Conservation (phyloP, 148 eudicot genomes). For the Fagopyrum esculentum region DNA sequence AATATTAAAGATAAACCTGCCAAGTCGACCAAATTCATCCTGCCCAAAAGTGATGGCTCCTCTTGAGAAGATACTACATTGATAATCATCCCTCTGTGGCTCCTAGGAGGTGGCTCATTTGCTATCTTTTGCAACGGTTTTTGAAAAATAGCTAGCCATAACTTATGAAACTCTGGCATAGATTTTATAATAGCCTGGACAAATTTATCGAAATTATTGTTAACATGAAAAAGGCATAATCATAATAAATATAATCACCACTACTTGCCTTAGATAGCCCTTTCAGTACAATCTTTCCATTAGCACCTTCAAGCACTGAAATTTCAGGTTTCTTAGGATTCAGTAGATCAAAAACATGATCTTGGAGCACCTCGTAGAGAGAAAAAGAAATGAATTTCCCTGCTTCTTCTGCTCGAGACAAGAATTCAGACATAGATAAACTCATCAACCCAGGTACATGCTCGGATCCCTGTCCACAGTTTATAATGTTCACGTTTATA, state of each 20-base stretch:
- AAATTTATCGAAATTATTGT: not conserved
- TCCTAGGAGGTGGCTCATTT: constrained; percentile 36
- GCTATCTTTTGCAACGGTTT: constrained; percentile 31
- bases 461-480: constrained; percentile 50
- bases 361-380: constrained; percentile 62
- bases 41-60: constrained; percentile 36
- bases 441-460: constrained; percentile 56
- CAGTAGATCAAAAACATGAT: constrained; percentile 59
- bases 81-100: constrained; percentile 69
- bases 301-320: constrained; percentile 62
- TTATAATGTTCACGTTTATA: not conserved
- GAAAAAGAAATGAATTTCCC: constrained; percentile 50
- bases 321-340: constrained; percentile 51
- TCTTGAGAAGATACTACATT: constrained; percentile 34
- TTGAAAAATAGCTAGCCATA: constrained; percentile 23
- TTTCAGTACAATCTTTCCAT: constrained; percentile 64
- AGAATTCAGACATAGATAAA: constrained; percentile 41
- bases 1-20: constrained; percentile 44
- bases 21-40: constrained; percentile 82
- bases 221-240: not conserved
- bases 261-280: constrained; percentile 68
- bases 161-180: constrained; percentile 40
- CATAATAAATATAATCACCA: not conserved
- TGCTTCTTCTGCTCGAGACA: constrained; percentile 38
- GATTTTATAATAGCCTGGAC: constrained; percentile 56